Evolutionary conservation across 129 eudicot species (phyloP).

Genomic region (Chrysanthemum makinoi): DNA sequence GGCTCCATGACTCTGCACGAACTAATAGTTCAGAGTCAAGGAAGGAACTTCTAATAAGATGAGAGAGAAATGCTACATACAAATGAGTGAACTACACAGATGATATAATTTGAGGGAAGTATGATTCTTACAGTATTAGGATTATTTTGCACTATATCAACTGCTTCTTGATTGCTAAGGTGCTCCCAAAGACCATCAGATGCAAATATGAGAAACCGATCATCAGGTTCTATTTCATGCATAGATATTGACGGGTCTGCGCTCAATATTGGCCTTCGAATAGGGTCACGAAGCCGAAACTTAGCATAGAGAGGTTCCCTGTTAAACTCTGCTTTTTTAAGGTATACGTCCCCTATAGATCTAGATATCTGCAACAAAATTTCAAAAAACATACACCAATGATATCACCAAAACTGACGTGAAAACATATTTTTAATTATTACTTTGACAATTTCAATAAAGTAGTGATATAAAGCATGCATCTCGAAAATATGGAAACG

Average conservation of each 20-base stretch:
- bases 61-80: constrained; percentile 1
- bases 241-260: constrained; percentile 75
- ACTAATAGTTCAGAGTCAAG: neutral
- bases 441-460: too few species aligned
- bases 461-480: too few species aligned
- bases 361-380: constrained; percentile 67
- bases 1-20: constrained; percentile 3
- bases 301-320: constrained; percentile 80
- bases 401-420: neutral
- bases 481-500: too few species aligned
- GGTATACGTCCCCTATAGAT: constrained; percentile 91
- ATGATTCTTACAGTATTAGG: constrained; percentile 60
- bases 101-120: neutral
- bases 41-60: neutral
- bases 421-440: too few species aligned
- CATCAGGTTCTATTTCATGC: constrained; percentile 77
- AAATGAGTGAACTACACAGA: neutral
- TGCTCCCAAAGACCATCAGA: constrained; percentile 99
- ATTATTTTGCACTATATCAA: constrained; percentile 71
- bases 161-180: constrained; percentile 92
- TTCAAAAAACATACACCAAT: neutral
- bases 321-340: constrained; percentile 81
- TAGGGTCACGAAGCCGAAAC: constrained; percentile 86
- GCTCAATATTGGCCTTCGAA: constrained; percentile 72
- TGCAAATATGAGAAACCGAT: constrained; percentile 85